These are phyloP conservation scores for Kazachstania bromeliacearum DNA, from an alignment of 805 yeast species.

Conservation along the genomic window DNA sequence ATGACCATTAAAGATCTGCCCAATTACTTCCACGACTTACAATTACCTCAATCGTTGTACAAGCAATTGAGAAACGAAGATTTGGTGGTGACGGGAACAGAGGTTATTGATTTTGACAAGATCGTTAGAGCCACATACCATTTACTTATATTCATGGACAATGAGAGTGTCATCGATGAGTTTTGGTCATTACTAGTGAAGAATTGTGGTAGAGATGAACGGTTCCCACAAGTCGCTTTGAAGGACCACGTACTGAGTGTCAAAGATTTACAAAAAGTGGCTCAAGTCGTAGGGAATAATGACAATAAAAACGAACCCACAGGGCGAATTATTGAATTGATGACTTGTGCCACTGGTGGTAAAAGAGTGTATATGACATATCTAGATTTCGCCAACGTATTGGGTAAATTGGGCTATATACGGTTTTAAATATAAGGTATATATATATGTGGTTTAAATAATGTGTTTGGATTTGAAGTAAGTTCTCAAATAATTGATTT, in stretches of 20 bases:
- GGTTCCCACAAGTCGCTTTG: constrained; percentile 16
- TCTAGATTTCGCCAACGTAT: constrained; percentile 38
- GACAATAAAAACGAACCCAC: constrained; percentile 20
- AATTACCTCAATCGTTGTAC: constrained; percentile 25
- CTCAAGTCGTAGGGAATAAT: constrained; percentile 29
- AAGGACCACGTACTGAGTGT: constrained; percentile 26
- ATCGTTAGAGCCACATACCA: constrained; percentile 34
- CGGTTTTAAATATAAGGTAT: constrained; percentile 11
- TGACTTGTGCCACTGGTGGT: constrained; percentile 35
- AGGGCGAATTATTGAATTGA: constrained; percentile 42
- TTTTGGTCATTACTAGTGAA: constrained; percentile 34
- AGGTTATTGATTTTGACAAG: constrained; percentile 41
- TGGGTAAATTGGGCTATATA: constrained; percentile 41
- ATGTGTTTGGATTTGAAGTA: constrained; percentile 85
- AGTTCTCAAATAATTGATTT: constrained; percentile 80
- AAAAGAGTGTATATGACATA: constrained; percentile 31
- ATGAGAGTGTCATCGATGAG: constrained; percentile 29
- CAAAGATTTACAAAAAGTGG: constrained; percentile 31
- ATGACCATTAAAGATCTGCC: constrained; percentile 28
- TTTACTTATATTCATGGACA: constrained; percentile 33
- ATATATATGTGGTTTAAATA: constrained; percentile 30
- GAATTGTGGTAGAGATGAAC: constrained; percentile 18
- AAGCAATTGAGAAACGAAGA: constrained; percentile 23
- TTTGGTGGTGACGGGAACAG: constrained; percentile 33
- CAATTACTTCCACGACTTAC: constrained; percentile 24